Percentiles rank a stretch among this genome's conserved stretches.
phyloP scores from a whole-genome alignment of 768 basidiomycete genomes.

The Rhizopogon roseolus region DNA sequence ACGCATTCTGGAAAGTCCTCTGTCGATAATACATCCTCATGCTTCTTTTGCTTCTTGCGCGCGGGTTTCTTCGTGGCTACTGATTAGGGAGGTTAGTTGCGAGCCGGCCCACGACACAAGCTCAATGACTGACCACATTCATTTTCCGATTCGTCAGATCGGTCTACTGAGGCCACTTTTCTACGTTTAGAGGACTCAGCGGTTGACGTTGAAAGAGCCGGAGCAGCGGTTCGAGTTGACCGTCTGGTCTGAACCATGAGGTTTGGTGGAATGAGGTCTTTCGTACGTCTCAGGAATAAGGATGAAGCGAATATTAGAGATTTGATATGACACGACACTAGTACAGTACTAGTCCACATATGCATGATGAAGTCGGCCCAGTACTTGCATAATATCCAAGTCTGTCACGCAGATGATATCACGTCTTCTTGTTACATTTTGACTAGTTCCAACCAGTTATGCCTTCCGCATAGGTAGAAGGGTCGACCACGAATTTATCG shows the following conservation, averaged over 20 bases:
- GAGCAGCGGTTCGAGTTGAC: conserved; percentile 2
- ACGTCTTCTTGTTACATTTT: no score
- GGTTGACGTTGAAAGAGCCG: background rate
- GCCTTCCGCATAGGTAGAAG: no score
- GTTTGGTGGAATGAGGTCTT: background rate
- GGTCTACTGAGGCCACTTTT: background rate
- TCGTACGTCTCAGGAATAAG: background rate
- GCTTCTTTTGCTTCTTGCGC: conserved; percentile 10
- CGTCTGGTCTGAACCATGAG: conserved; percentile 23
- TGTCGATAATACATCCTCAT: conserved; percentile 5
- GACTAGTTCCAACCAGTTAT: no score
- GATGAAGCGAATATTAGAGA: conserved; percentile 19
- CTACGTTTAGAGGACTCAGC: background rate
- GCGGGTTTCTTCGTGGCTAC: background rate
- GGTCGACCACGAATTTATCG: no score
- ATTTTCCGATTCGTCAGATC: background rate
- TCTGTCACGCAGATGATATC: no score
- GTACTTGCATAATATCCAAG: no score
- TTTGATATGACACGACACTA: conserved; percentile 63
- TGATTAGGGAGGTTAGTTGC: background rate
- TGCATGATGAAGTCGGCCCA: no score
- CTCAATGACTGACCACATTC: background rate
- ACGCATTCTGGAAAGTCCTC: conserved; percentile 26
- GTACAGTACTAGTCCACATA: conserved; percentile 35
- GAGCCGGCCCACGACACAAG: no score